phyloP scores from a whole-genome alignment of 2,329 filamentous ascomycete genomes.

The Pseudogymnoascus sp. region DNA sequence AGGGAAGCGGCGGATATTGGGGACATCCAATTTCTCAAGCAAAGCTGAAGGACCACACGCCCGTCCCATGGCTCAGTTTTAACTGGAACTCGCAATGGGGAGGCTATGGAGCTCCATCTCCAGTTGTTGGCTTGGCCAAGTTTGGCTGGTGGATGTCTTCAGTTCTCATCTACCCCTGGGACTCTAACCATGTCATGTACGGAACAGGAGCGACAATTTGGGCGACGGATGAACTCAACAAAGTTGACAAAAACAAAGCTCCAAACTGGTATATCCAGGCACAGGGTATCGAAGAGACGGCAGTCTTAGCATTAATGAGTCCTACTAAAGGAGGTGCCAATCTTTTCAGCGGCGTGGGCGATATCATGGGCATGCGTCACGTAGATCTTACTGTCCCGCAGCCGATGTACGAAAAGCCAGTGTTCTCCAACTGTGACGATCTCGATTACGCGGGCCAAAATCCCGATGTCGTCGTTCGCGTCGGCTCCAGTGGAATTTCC shows the following conservation, averaged over 20 bases:
- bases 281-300: constrained; percentile 23
- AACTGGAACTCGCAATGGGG: constrained; percentile 15
- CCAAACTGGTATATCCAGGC: constrained; percentile 19
- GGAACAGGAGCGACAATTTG: background rate
- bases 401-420: constrained; percentile 16
- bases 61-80: constrained; percentile 17
- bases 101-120: constrained; percentile 18
- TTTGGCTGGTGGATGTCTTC: constrained; percentile 1
- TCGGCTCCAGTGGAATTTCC: constrained; percentile 12
- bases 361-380: constrained; percentile 23
- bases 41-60: constrained; percentile 12
- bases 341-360: constrained; percentile 22
- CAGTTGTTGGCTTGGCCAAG: constrained; percentile 16
- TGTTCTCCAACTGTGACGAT: constrained; percentile 18
- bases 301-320: constrained; percentile 18
- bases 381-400: constrained; percentile 16
- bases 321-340: constrained; percentile 18
- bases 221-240: constrained; percentile 8
- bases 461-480: constrained; percentile 13
- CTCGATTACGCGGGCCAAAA: constrained; percentile 24
- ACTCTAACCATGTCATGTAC: background rate
- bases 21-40: constrained; percentile 19
- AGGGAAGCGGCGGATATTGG: constrained; percentile 13
- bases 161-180: background rate
- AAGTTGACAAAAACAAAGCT: constrained; percentile 11